Evolutionary conservation across 2,329 filamentous ascomycete genomes (phyloP), one percentile per base, ranked within the genome.

Genomic region (Domatiomyces catenatus): DNA sequence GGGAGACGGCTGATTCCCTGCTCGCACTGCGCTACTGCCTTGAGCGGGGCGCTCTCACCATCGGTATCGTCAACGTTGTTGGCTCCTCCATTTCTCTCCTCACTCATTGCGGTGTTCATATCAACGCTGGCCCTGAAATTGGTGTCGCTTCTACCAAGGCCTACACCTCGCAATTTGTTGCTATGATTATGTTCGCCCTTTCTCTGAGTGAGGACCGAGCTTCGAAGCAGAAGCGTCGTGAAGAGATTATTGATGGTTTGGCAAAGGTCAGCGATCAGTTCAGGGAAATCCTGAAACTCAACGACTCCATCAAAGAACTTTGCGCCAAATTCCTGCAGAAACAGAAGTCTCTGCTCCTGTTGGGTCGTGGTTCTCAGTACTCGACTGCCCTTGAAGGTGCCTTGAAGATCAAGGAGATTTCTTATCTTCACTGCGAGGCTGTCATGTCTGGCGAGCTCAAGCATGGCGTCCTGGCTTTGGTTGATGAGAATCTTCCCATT

Each of bases 361-460:
- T 98, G 54, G 92, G 92, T 54, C 86, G 92, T 75, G 92, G 92
- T 60, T 87, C 87, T 66, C 92, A 98, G 73, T 94, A 89, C 75
- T 89, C 90, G 54, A 98, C 92, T 62, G 92, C 92, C 51, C 81
- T 98, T 19, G 92, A 98, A 75, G 92, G 79, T 71, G 92, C 92
- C 47, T 77, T 98, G 61, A 98, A 98, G 78, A 98, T 98, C 71
- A 98, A 98, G 80, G 92, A 98, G 74, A 98, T 98, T 63, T 96
- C 90, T 17, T 98, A 98, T 71, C 85, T 98, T 53, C 92, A 98
- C 72, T 98, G 92, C 71, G 92, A 98, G 74, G 92, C 92, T 62
- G 92, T 98, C 75, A 98, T 98, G 92, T 96, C 92, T 58, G 92
- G 92, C 71, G 92, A 98, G 74, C 79, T 98, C 63, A 98, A 98